Conservation (phyloP, 306 rosid species). For the Oxytropis ochrocephala region DNA sequence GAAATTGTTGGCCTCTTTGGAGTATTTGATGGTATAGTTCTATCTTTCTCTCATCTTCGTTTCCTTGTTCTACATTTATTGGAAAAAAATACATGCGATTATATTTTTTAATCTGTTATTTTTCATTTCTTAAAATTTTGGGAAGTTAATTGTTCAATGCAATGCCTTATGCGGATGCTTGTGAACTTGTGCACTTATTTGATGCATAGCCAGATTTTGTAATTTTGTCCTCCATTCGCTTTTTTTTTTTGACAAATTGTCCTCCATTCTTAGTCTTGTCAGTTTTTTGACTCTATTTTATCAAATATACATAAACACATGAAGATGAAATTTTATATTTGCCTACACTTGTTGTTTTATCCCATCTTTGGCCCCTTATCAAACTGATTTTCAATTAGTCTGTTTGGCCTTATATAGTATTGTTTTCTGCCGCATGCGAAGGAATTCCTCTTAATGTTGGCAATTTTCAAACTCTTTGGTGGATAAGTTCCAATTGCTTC, state of each 20-base stretch:
- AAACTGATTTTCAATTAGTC: too few species aligned
- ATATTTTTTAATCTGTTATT: background rate
- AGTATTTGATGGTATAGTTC: slow-evolving; percentile 76
- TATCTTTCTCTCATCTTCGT: background rate
- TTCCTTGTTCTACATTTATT: background rate
- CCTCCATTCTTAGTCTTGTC: background rate
- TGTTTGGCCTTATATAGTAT: too few species aligned
- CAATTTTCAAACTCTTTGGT: background rate
- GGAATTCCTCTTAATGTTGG: background rate
- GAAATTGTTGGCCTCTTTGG: slow-evolving; percentile 92
- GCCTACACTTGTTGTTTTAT: too few species aligned
- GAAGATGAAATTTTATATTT: too few species aligned
- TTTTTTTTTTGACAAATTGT: too few species aligned
- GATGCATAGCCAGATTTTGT: background rate
- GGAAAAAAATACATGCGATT: background rate
- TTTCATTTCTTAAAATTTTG: background rate
- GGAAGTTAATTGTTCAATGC: background rate
- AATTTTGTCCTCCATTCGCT: background rate
- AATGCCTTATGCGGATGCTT: background rate
- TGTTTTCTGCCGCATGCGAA: background rate
- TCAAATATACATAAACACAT: background rate
- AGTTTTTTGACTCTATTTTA: background rate
- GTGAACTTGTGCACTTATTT: background rate
- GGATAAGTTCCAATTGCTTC: background rate
- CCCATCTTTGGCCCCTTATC: too few species aligned